A percentile compares a stretch with the other conserved stretches of the same genome.
Conservation (phyloP, 2,329 filamentous ascomycete species). For the Penicillium sumatraense region DNA sequence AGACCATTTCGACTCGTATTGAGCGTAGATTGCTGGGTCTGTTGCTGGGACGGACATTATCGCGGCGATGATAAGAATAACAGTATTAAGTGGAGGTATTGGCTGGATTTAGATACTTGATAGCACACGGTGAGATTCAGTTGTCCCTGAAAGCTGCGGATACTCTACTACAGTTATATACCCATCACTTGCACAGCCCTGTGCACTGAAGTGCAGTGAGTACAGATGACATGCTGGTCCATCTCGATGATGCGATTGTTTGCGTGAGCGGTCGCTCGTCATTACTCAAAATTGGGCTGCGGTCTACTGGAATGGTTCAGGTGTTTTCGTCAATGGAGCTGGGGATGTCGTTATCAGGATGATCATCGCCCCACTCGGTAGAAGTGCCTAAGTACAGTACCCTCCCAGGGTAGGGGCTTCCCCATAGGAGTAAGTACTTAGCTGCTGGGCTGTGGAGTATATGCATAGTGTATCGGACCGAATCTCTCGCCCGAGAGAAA, state of each 20-base stretch:
- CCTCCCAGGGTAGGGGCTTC: too few species aligned
- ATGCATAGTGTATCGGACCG: too few species aligned
- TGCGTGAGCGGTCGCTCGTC: background rate
- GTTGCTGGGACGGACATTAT: slow-evolving; percentile 31
- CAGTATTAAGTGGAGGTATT: too few species aligned
- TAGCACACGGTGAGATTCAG: too few species aligned
- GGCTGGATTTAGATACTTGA: too few species aligned
- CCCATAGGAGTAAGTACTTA: too few species aligned
- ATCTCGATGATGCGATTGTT: slow-evolving; percentile 20
- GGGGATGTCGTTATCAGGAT: slow-evolving; percentile 25
- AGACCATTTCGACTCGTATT: slow-evolving; percentile 45
- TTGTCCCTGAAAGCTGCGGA: too few species aligned
- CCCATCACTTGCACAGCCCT: too few species aligned
- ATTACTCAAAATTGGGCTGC: slow-evolving; percentile 6
- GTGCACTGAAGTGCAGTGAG: background rate
- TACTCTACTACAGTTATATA: too few species aligned
- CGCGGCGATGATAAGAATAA: too few species aligned
- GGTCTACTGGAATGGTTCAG: background rate
- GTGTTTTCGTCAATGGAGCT: slow-evolving; percentile 18
- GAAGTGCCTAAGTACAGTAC: background rate
- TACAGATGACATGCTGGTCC: slow-evolving; percentile 18
- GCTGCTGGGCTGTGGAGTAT: too few species aligned
- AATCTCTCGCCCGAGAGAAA: slow-evolving; percentile 2
- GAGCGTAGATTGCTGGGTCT: slow-evolving; percentile 47
- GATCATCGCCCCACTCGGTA: slow-evolving; percentile 6